Conservation (phyloP, 208 protist genomes). For the Dictyostelium gargantuum region DNA sequence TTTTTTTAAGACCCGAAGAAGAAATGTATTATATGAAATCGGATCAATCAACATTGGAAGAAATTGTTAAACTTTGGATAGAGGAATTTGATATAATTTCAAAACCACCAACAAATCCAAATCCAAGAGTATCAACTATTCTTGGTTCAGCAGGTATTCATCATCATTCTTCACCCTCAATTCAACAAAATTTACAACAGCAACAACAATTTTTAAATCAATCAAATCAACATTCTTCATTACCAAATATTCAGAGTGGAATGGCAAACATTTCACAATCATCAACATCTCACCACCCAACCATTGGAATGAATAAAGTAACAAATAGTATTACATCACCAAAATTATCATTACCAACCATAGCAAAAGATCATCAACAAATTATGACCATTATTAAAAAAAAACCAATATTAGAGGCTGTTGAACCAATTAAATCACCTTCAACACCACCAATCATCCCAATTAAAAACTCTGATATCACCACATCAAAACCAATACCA, state of each 20-base stretch:
- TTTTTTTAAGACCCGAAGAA: conserved; percentile 36
- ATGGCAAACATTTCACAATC: not conserved
- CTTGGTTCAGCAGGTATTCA: no score
- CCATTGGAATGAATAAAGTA: conserved; percentile 39
- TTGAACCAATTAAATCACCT: not conserved
- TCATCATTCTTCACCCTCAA: not conserved
- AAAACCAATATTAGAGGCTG: conserved; percentile 6
- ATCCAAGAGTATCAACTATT: not conserved
- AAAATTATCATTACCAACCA: conserved; percentile 49
- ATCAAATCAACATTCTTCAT: not conserved
- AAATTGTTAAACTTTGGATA: conserved; percentile 57
- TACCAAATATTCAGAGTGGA: not conserved
- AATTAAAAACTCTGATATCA: no score
- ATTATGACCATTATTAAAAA: conserved; percentile 21
- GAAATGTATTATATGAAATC: conserved; percentile 64
- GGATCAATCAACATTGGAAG: not conserved
- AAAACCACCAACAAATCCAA: not conserved
- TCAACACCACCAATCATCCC: not conserved
- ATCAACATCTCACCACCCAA: not conserved
- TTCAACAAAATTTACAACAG: not conserved
- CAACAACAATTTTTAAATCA: not conserved
- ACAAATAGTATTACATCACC: not conserved
- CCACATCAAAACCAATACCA: not conserved
- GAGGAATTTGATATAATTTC: conserved; percentile 43
- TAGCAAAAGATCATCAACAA: conserved; percentile 51